Evolutionary conservation across 306 rosid species (phyloP), one percentile per base, ranked within the genome.

Genomic region (Lithocarpus polystachyus): DNA sequence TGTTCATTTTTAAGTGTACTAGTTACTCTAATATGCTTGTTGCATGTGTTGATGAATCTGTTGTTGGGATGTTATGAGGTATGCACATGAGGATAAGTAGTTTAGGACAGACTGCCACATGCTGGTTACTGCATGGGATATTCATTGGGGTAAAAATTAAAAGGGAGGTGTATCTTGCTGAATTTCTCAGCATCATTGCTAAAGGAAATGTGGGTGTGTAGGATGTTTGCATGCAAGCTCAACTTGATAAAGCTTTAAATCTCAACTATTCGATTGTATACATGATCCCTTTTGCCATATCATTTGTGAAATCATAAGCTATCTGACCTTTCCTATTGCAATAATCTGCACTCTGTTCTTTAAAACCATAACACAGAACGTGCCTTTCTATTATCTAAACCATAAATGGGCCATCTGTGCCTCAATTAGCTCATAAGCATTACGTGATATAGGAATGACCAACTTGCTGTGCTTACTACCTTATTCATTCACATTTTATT

Each of bases 21-120:
- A 23, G 54, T 74, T 59, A 33, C 14, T 22, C 55, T 52, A 40
- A 61, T 35, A 37, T 9, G 72, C 79, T 24, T 69, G 15, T 18
- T 61, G 65, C 71, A 53, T 18, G 5, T 43, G 71, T 65, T 65
- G 71, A 31, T 65, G n/a, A 69, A 68, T 68, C 61, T 56, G 35
- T 29, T 56, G 35, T 43, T 31, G 19, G 37, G 19, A 26, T 57
- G 72, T 56, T 45, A 53, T 8, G 71, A 31, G 35, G 73, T 37
- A 76, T 76, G 79, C 26, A 29, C 29, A 18, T n/a, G 53, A 76
- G 54, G 52, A 33, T 33, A 4, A 15, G 19, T 54, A 31, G 33
- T 14, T 45, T 26, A 71, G 53, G 10, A 1, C 11, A 45, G 71
- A 65, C 22, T 28, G 23, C 40, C 69, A 62, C 4, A 5, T 62